A percentile compares a stretch with the other conserved stretches of the same genome.
Evolutionary conservation across 306 rosid species (phyloP).

Genomic region (Abrus precatorius): DNA sequence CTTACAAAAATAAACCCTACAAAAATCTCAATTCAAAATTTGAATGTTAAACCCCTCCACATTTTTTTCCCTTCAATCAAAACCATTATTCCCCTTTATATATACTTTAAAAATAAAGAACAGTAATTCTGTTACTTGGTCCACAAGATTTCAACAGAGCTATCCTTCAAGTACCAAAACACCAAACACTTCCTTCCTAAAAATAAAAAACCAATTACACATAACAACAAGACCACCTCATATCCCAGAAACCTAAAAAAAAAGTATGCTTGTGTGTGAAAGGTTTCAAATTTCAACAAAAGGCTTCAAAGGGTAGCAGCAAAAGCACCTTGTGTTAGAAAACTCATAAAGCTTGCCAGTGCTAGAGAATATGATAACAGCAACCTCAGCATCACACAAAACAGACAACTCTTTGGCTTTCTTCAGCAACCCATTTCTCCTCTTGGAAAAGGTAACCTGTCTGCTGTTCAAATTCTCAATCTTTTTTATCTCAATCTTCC

Average conservation of each 20-base stretch:
- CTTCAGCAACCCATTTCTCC: conserved; percentile 75
- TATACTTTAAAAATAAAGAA: neutral
- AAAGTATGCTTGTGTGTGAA: neutral
- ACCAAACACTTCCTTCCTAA: neutral
- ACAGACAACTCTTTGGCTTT: conserved; percentile 79
- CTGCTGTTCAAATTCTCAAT: conserved; percentile 79
- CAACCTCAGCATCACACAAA: conserved; percentile 83
- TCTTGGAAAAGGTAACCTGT: conserved; percentile 83
- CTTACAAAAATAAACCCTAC: conserved; percentile 16
- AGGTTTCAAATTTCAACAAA: neutral
- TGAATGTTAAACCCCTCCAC: neutral
- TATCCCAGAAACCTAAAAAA: neutral
- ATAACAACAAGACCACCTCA: neutral
- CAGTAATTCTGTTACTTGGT: conserved; percentile 26
- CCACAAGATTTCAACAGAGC: conserved; percentile 19
- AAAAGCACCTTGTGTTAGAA: conserved; percentile 64
- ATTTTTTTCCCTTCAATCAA: neutral
- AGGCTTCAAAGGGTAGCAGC: conserved; percentile 17
- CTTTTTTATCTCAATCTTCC: conserved; percentile 78
- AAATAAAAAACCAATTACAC: neutral
- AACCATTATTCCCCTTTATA: neutral
- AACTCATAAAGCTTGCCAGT: conserved; percentile 75
- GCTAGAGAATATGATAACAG: conserved; percentile 74
- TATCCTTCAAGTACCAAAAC: neutral
- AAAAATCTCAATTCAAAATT: conserved; percentile 8